Evolutionary conservation across 371 early-diverging fungal species (phyloP), one percentile per base, ranked within the genome.

Genomic region (Haplosporangium sp.): DNA sequence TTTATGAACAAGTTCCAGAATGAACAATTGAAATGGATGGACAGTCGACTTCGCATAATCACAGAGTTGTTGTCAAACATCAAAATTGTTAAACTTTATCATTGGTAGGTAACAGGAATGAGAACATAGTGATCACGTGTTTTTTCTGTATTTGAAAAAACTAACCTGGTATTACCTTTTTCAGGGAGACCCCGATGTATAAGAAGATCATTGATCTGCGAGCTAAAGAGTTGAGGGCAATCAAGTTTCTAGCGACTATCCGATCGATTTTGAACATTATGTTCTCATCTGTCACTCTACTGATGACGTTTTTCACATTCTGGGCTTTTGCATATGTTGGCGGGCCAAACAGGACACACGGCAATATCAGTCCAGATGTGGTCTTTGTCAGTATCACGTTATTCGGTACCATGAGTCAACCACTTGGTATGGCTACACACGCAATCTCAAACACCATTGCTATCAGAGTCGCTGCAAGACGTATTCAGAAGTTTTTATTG

Each of bases 31-130:
- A 65, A 70, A 55, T 84, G 86, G 63, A 83, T 79, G 71, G 84
- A 83, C 37, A 45, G 40, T 3, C 72, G 84, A 4, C 67, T 83
- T 48, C 72, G 81, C 7, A 67, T 79, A n/a, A 76, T 79, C 66
- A 78, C 96, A 75, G 99, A 98, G 86, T 84, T 97, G 8, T 82
- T 98, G 64, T 91, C 92, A 64, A 97, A 96, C 37, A 97, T 98
- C 83, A 95, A 95, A 84, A 94, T 96, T 44, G 92, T 96, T 83
- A 97, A 97, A 82, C 84, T 95, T 7, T 95, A 94, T 70, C 92
- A 92, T 8, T 95, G 94, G 94, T 77, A 58, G 35, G 19, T 10
- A 17, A 27, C 27, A 27, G 27, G 1, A 27, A 27, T 27, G 27
- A 27, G 27, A 27, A 27, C 27, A n/a, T n/a, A 27, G 27, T 27